Evolutionary conservation across 768 basidiomycete genomes (phyloP).

Genomic region (Boletus rufocinnamomeus): DNA sequence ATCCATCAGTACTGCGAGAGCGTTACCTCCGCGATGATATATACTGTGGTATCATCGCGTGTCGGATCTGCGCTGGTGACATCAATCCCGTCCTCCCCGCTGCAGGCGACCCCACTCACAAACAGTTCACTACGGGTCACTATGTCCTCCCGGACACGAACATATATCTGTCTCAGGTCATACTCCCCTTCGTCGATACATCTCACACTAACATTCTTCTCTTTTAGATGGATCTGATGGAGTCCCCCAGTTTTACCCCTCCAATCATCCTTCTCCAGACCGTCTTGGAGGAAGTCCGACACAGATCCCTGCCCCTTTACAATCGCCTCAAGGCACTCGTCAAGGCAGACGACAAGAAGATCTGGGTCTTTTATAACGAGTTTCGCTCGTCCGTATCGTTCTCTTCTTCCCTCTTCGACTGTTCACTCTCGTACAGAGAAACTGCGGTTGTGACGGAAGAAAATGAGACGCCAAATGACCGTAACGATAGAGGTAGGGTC

Average conservation of each 20-base stretch:
- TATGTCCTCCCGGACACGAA: slow-evolving; percentile 94
- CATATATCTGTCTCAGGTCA: slow-evolving; percentile 83
- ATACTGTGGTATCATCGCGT: slow-evolving; percentile 77
- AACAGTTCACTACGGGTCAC: slow-evolving; percentile 63
- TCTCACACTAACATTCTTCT: slow-evolving; percentile 4
- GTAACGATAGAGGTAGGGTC: slow-evolving; percentile 83
- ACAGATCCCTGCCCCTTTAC: slow-evolving; percentile 88
- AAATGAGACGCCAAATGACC: slow-evolving; percentile 86
- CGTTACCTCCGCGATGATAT: slow-evolving; percentile 93
- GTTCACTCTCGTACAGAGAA: slow-evolving; percentile 49
- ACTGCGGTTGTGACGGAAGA: slow-evolving; percentile 78
- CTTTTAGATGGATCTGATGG: slow-evolving; percentile 88
- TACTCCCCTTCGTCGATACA: background rate
- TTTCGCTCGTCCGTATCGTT: slow-evolving; percentile 64
- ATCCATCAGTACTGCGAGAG: slow-evolving; percentile 76
- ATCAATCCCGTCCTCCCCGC: slow-evolving; percentile 54
- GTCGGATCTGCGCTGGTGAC: slow-evolving; percentile 56
- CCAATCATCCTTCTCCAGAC: slow-evolving; percentile 94
- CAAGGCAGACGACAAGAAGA: slow-evolving; percentile 81
- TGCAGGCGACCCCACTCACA: slow-evolving; percentile 59
- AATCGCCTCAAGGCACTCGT: slow-evolving; percentile 87
- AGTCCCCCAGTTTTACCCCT: slow-evolving; percentile 69
- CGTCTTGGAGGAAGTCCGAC: slow-evolving; percentile 94
- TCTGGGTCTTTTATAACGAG: slow-evolving; percentile 88
- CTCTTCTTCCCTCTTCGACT: background rate